Conservation (phyloP, 805 yeast genomes). For the Spathaspora passalidarum region DNA sequence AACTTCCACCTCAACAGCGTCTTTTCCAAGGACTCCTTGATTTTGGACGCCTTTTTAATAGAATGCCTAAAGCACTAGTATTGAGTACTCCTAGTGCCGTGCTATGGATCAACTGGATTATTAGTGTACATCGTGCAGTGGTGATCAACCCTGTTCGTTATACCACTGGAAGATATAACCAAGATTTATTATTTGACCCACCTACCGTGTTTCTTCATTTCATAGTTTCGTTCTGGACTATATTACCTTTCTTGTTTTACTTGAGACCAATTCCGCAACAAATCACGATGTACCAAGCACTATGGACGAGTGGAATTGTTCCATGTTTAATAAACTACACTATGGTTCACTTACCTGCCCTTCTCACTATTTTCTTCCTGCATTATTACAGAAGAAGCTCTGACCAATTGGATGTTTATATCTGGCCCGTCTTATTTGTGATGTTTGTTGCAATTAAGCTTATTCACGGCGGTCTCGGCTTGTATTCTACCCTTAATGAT, state of each 20-base stretch:
- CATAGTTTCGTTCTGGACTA: conserved; percentile 18
- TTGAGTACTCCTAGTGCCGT: conserved; percentile 2
- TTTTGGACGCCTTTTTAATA: conserved; percentile 3
- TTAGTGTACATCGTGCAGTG: conserved; percentile 17
- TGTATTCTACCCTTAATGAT: conserved; percentile 27
- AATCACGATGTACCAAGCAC: background rate
- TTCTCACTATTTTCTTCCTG: conserved; percentile 1
- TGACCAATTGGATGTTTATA: conserved; percentile 3
- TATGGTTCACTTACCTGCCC: conserved; percentile 13
- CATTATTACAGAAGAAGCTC: conserved; percentile 2
- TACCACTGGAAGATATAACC: background rate
- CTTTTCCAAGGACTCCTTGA: conserved; percentile 1
- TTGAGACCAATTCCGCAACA: conserved; percentile 11
- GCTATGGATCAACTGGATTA: conserved; percentile 19
- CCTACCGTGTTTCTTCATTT: conserved; percentile 12
- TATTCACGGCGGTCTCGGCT: conserved; percentile 6
- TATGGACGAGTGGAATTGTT: conserved; percentile 11
- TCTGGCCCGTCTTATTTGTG: conserved; percentile 12
- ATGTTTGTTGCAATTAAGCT: conserved; percentile 12
- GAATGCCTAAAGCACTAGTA: conserved; percentile 4
- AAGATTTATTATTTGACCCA: conserved; percentile 2
- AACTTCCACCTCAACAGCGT: background rate
- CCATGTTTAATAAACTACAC: conserved; percentile 12
- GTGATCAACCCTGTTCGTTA: conserved; percentile 19
- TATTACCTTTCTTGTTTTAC: conserved; percentile 14